phyloP scores from a whole-genome alignment of 169 alveolate species.

The Plasmodium malariae region DNA sequence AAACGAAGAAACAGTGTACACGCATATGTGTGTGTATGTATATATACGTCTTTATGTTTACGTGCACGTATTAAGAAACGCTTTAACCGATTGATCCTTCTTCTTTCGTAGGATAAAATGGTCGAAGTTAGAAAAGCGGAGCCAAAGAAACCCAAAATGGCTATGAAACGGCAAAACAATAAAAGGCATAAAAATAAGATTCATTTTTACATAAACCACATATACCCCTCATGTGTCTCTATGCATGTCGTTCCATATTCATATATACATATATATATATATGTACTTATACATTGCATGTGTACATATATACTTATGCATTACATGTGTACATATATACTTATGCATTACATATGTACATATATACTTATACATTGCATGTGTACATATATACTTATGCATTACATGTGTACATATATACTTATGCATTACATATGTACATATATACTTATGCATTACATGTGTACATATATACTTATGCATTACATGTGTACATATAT shows the following conservation, averaged over 20 bases:
- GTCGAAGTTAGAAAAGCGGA: slow-evolving; percentile 72
- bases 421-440: background rate
- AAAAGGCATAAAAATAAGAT: slow-evolving; percentile 19
- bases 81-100: background rate
- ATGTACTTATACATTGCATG: background rate
- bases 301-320: background rate
- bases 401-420: no score
- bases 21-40: background rate
- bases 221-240: no score
- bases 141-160: slow-evolving; percentile 61
- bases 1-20: background rate
- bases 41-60: background rate
- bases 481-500: no score
- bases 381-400: no score
- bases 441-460: background rate
- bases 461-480: no score
- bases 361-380: slow-evolving; percentile 3
- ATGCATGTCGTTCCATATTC: background rate
- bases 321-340: background rate
- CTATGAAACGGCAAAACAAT: slow-evolving; percentile 52
- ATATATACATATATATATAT: background rate
- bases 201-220: no score
- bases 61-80: background rate
- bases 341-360: background rate
- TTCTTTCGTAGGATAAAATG: slow-evolving; percentile 36